Percentiles rank a stretch among this genome's conserved stretches.
phyloP scores from a whole-genome alignment of 768 basidiomycete genomes.

The Amanita subjunquillea region DNA sequence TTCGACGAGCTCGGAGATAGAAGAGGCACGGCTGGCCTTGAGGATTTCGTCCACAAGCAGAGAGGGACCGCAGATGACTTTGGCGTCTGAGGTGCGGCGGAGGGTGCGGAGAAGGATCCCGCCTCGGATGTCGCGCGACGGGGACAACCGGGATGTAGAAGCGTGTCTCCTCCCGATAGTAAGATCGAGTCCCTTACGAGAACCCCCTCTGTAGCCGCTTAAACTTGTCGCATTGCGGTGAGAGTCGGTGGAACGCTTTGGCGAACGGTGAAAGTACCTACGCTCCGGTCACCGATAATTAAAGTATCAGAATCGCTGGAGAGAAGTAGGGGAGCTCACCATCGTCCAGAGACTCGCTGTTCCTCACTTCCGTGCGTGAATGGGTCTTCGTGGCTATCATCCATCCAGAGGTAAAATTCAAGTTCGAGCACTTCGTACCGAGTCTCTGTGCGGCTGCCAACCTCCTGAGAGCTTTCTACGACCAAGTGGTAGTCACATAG shows the following conservation, averaged over 20 bases:
- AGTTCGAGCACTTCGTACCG: slow-evolving; percentile 61
- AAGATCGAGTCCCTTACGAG: slow-evolving; percentile 70
- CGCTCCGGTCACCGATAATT: not conserved
- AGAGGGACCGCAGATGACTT: slow-evolving; percentile 66
- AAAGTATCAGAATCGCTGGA: not conserved
- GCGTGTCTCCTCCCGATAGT: slow-evolving; percentile 39
- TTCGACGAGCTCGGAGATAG: slow-evolving; percentile 46
- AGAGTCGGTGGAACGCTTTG: slow-evolving; percentile 33
- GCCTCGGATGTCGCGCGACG: slow-evolving; percentile 28
- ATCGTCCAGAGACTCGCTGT: slow-evolving; percentile 52
- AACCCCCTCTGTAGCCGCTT: slow-evolving; percentile 56
- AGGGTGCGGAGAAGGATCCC: slow-evolving; percentile 62
- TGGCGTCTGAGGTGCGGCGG: slow-evolving; percentile 33
- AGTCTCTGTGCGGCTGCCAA: slow-evolving; percentile 14
- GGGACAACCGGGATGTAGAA: slow-evolving; percentile 14
- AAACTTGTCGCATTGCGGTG: slow-evolving; percentile 30
- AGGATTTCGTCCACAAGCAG: slow-evolving; percentile 70
- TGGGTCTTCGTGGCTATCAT: slow-evolving; percentile 55
- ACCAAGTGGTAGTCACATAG: slow-evolving; percentile 36
- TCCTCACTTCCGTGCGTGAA: slow-evolving; percentile 67
- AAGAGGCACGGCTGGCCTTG: slow-evolving; percentile 31
- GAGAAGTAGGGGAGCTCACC: slow-evolving; percentile 24
- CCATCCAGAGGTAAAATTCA: slow-evolving; percentile 64
- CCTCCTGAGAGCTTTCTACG: slow-evolving; percentile 14
- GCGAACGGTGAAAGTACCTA: slow-evolving; percentile 77